phyloP scores from a whole-genome alignment of 345 rosid genomes.

The Pistacia atlantica region DNA sequence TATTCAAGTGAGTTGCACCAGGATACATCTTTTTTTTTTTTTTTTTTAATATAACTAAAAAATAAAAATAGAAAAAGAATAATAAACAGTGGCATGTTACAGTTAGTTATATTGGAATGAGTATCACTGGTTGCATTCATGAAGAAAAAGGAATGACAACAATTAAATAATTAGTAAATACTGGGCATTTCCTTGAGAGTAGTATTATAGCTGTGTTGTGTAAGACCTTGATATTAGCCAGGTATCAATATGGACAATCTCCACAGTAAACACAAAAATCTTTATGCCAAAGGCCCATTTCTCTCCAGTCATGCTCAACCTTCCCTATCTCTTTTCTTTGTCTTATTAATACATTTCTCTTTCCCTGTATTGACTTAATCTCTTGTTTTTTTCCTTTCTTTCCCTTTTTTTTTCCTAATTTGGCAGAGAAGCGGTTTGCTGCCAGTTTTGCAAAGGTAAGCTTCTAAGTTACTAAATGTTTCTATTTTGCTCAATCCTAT shows the following conservation, averaged over 20 bases:
- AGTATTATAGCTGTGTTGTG: background rate
- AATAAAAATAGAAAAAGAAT: too few species aligned
- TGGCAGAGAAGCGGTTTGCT: constrained; percentile 89
- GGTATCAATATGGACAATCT: background rate
- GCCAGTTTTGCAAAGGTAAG: constrained; percentile 84
- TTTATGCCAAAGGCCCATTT: background rate
- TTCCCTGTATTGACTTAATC: background rate
- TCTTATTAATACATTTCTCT: background rate
- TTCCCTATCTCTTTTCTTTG: background rate
- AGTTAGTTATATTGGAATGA: background rate
- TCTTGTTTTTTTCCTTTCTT: background rate
- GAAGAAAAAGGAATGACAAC: background rate
- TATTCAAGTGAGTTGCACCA: too few species aligned
- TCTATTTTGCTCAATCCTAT: background rate
- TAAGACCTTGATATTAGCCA: background rate
- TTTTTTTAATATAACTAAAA: too few species aligned
- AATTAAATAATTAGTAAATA: background rate
- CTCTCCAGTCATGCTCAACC: background rate
- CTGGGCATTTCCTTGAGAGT: background rate
- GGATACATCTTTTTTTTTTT: too few species aligned
- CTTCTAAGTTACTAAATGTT: constrained; percentile 7
- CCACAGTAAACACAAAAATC: background rate
- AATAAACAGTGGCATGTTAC: background rate
- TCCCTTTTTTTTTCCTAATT: constrained; percentile 11
- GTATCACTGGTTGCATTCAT: background rate